phyloP scores from a whole-genome alignment of 805 yeast genomes.

The Wickerhamomyces bovis region DNA sequence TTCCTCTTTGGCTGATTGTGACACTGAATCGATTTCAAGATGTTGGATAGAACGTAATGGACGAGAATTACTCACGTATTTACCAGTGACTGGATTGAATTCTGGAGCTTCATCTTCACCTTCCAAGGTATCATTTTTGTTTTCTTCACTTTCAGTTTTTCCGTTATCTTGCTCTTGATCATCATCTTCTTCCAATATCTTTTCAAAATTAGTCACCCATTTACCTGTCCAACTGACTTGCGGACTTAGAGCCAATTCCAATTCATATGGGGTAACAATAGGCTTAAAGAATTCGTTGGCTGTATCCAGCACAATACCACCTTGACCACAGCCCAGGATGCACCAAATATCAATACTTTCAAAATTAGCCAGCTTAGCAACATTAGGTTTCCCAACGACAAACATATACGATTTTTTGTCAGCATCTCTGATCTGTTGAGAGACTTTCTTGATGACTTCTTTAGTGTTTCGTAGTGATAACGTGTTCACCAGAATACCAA shows the following conservation, averaged over 20 bases:
- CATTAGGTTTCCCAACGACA: constrained; percentile 97
- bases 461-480: constrained; percentile 74
- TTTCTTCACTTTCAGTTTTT: constrained; percentile 12
- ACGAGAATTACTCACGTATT: constrained; percentile 55
- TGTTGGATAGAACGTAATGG: constrained; percentile 71
- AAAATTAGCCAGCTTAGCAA: constrained; percentile 93
- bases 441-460: constrained; percentile 54
- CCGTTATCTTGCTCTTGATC: constrained; percentile 23
- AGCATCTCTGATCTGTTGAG: constrained; percentile 55
- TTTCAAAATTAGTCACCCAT: constrained; percentile 81
- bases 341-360: constrained; percentile 96
- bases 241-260: constrained; percentile 69
- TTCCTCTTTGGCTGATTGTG: constrained; percentile 24
- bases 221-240: constrained; percentile 88
- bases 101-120: constrained; percentile 61
- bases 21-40: constrained; percentile 47
- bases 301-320: constrained; percentile 82
- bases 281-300: constrained; percentile 82
- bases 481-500: constrained; percentile 88
- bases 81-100: constrained; percentile 87
- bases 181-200: constrained; percentile 35
- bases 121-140: constrained; percentile 9
- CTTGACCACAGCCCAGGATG: constrained; percentile 88
- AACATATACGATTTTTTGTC: constrained; percentile 91
- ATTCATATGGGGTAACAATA: constrained; percentile 88